Base-by-base conservation (phyloP, 75 land plant genomes). In the Pinus tabuliformis region DNA sequence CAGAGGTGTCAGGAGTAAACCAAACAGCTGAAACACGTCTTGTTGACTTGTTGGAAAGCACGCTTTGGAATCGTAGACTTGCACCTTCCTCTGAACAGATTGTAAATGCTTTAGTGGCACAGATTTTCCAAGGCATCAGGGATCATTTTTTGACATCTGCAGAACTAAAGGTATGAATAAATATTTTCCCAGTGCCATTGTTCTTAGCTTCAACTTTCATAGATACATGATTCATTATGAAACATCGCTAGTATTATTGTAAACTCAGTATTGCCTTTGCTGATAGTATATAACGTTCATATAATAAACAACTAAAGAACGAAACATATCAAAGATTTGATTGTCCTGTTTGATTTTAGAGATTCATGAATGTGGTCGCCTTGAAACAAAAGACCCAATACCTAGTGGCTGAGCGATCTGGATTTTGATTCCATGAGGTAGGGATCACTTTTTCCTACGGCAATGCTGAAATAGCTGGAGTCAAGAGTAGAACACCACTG, bases 61-160 rank as follows among this genome's bases (percentile, higher is more conserved):
- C 97, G 7, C 91, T 96, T 3, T 96, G 99, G 97, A 96, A 90
- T 75, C 83, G 99, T 20, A 91, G 86, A 76, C 90, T 96, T 60
- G 99, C 93, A 56, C 95, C 92, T 21, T 90, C 99, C 16, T 96
- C 99, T 30, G 99, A 96, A 75, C 88, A 91, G 66, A 91, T 96
- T 74, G 99, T 96, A 14, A 89, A 90, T 85, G 97, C 97, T 57
- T 73, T 96, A 14, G 99, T 96, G 33, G 91, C 90, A 56, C 97
- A 94, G 70, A 96, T 96, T 59, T 96, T 91, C 42, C 98, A 90
- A 78, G 99, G 99, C 57, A 96, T 96, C 64, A 88, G 90, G 58
- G 99, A 96, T 72, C 92, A 96, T 78, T 94, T 92, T 81, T 81
- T 94, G 73, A 87, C 88, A 14, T 88, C 97, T 81, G 90, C 93